A percentile compares a stretch with the other conserved stretches of the same genome.
Evolutionary conservation across 345 rosid species (phyloP).

Genomic region (Pugionium cornutum): DNA sequence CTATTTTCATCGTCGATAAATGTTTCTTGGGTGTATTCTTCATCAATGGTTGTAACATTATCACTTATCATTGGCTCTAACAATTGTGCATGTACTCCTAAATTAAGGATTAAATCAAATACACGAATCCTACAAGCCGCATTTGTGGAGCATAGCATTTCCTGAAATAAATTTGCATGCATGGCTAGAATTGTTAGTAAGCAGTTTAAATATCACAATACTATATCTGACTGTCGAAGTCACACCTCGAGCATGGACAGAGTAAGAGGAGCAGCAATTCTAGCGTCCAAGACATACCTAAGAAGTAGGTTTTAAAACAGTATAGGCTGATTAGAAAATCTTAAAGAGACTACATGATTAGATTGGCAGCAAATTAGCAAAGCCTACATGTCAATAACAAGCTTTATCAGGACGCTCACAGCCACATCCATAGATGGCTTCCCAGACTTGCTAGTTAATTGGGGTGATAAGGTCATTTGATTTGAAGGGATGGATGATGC

Average conservation of each 20-base stretch:
- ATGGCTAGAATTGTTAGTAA: conserved; percentile 37
- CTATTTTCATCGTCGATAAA: conserved; percentile 58
- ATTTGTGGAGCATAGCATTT: conserved; percentile 86
- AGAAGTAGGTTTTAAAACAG: conserved; percentile 30
- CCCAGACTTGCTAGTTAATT: conserved; percentile 72
- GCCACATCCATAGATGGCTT: conserved; percentile 96
- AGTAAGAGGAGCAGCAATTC: conserved; percentile 95
- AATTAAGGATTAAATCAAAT: conserved; percentile 92
- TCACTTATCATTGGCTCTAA: conserved; percentile 77
- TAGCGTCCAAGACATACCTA: conserved; percentile 97
- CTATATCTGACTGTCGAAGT: conserved; percentile 23
- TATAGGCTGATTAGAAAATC: conserved; percentile 12
- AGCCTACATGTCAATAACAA: conserved; percentile 92
- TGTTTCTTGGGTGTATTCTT: conserved; percentile 75
- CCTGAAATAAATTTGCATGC: conserved; percentile 53
- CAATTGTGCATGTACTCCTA: conserved; percentile 95
- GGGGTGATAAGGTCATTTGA: conserved; percentile 68
- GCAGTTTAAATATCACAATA: conserved; percentile 19
- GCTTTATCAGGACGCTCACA: conserved; percentile 96
- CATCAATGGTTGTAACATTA: conserved; percentile 75
- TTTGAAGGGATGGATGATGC: conserved; percentile 59
- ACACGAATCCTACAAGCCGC: conserved; percentile 81
- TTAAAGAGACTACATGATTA: conserved; percentile 21
- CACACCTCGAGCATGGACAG: conserved; percentile 94
- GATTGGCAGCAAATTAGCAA: conserved; percentile 14